phyloP scores from a whole-genome alignment of 2,329 filamentous ascomycete species.

The Elsinoe ampelina region DNA sequence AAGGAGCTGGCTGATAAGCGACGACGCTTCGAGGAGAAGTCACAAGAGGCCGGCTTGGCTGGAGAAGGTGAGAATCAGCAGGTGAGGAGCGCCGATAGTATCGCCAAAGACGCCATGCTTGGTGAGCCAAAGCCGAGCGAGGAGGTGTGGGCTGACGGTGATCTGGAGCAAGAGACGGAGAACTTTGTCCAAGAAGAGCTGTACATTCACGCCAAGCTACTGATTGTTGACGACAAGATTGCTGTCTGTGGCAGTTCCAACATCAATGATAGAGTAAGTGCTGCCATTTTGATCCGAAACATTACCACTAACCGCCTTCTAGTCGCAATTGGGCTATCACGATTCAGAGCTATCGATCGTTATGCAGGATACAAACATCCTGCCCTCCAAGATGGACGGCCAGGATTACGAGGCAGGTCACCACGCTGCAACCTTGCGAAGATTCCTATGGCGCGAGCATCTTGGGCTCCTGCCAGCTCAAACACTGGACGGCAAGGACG shows the following conservation, averaged over 20 bases:
- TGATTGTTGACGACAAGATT: conserved; percentile 78
- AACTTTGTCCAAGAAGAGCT: conserved; percentile 94
- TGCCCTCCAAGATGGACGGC: conserved; percentile 71
- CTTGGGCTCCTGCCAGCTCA: conserved; percentile 72
- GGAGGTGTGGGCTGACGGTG: conserved; percentile 63
- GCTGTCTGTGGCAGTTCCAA: conserved; percentile 63
- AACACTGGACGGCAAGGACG: conserved; percentile 52
- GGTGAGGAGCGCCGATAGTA: conserved; percentile 43
- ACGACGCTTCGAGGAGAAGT: conserved; percentile 36
- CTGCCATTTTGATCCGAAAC: not conserved
- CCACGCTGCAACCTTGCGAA: conserved; percentile 70
- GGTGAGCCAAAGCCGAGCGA: conserved; percentile 53
- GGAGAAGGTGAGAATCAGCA: conserved; percentile 14
- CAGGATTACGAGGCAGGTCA: conserved; percentile 66
- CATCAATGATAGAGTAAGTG: conserved; percentile 66
- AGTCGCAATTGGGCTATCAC: conserved; percentile 73
- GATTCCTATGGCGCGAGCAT: conserved; percentile 85
- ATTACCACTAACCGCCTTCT: conserved; percentile 3
- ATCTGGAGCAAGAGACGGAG: conserved; percentile 58
- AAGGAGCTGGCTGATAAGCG: conserved; percentile 39
- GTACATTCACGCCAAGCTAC: conserved; percentile 80
- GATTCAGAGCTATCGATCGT: conserved; percentile 87
- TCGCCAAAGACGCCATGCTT: conserved; percentile 76
- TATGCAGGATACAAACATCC: conserved; percentile 67
- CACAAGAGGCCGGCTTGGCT: conserved; percentile 29